Evolutionary conservation across 164 flowering plant genomes (phyloP), one percentile per base, ranked within the genome.

Genomic region (Piper betle): DNA sequence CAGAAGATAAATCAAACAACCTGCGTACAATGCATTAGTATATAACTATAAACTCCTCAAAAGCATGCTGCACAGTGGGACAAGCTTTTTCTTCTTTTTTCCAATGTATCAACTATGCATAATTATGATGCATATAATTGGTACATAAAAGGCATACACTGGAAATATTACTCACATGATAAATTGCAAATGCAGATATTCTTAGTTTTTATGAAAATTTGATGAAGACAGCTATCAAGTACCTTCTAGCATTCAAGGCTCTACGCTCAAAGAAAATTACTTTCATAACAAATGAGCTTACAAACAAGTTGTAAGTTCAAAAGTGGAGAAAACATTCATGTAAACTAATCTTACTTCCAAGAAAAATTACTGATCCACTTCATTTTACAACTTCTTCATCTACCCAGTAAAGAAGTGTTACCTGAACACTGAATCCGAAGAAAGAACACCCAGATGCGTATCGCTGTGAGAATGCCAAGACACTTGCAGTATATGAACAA

Each of bases 341-440:
- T 50, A 38, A 37, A 52, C 5, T 4, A 6, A 61, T 4, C 48
- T 20, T 20, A 48, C 25, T 37, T 57, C 8, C 43, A 19, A 50
- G 19, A 38, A 18, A 42, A 10, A 40, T 16, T 43, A 19, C 15
- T 8, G 6, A 10, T 46, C 15, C 3, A 46, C 50, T 46, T 10
- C 50, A 46, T 2, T 46, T 46, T 10, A 10, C 9, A 46, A 5
- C 11, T 46, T 12, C 10, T 46, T 6, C 15, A 42, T 59, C 18
- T 2, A 11, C 6, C 20, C 43, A 20, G 55, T n/a, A 39, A 40
- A 19, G 40, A 48, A 33, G 11, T 52, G 12, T 37, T 75, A 91
- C 98, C 98, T 87, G 83, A 92, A 89, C 70, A 92, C 88, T 54
- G 91, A 84, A 79, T 92, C 98, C 52, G 93, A 87, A 61, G 98